Conservation (phyloP, 371 early-diverging fungal genomes). For the Mortierella sp. region DNA sequence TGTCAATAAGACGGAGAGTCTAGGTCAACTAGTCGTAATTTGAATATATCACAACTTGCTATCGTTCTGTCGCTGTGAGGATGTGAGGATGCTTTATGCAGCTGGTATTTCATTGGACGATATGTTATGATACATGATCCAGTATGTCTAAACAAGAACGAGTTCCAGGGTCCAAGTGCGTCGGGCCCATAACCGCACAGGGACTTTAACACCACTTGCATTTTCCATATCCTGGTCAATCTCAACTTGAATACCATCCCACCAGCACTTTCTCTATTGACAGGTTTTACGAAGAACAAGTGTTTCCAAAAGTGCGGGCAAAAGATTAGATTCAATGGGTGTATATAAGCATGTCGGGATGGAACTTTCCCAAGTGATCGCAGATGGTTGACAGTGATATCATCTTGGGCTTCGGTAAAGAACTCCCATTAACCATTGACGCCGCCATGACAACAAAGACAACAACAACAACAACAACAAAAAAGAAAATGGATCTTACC, state of each 20-base stretch:
- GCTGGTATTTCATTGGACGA: no score
- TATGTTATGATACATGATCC: neutral
- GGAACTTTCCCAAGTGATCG: no score
- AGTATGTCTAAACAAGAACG: slow-evolving; percentile 67
- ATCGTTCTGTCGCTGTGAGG: no score
- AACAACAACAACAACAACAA: neutral
- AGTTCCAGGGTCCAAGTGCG: slow-evolving; percentile 87
- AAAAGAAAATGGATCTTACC: slow-evolving; percentile 55
- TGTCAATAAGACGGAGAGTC: no score
- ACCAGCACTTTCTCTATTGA: slow-evolving; percentile 87
- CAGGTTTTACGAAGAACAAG: slow-evolving; percentile 41
- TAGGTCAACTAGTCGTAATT: no score
- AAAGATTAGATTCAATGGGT: slow-evolving; percentile 39
- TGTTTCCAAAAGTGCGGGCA: slow-evolving; percentile 52
- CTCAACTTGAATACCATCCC: slow-evolving; percentile 81
- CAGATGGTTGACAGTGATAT: no score
- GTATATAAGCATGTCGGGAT: no score
- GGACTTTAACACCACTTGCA: slow-evolving; percentile 53
- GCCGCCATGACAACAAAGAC: slow-evolving; percentile 26
- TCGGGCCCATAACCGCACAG: slow-evolving; percentile 83
- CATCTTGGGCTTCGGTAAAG: no score
- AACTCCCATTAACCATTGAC: no score
- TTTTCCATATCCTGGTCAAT: slow-evolving; percentile 57
- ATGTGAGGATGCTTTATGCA: no score
- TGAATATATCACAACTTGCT: no score